Evolutionary conservation across 805 yeast species (phyloP), one percentile per base, ranked within the genome.

Genomic region (Schwanniomyces pseudopolymorphus): DNA sequence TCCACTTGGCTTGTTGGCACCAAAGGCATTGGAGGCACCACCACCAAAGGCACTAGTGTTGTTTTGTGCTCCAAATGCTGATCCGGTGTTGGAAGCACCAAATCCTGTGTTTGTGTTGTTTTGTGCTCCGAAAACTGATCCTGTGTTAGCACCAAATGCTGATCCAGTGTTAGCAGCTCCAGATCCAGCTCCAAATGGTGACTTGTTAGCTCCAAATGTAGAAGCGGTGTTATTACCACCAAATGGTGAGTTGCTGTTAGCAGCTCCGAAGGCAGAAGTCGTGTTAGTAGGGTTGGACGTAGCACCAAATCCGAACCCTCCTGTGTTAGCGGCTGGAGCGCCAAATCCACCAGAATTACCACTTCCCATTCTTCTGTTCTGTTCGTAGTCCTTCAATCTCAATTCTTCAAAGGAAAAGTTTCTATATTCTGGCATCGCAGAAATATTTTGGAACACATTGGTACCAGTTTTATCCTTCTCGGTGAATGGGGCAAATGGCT

Each of bases 401-500:
- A 94, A 78, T 63, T 94, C 99, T 64, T 90, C 97, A 59, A 84
- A 79, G 0, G 96, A 87, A 57, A 66, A 87, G 55, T 83, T 83
- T 56, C 78, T 78, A 62, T 92, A 94, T 64, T 89, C 96, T 4
- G 96, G 96, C 97, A 94, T 91, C 39, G 88, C 79, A 9, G 87
- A 73, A 50, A 94, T 85, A 55, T 82, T 82, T 65, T 92, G 89
- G 67, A 74, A 91, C 42, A 75, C 67, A 44, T 56, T 65, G 45
- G 81, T 83, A 26, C 81, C 78, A 2, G 61, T 50, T 10, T 83
- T 72, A 59, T 91, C 97, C 57, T 85, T 87, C 63, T 92, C 97
- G 28, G 76, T 73, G 53, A 66, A 75, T 7, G 90, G 78, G 43
- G 81, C 74, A 61, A 83, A 91, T 1, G 96, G 92, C 55, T 77